Evolutionary conservation across 1,139 yeast genomes (phyloP).

Genomic region (Yamadazyma diospyri): DNA sequence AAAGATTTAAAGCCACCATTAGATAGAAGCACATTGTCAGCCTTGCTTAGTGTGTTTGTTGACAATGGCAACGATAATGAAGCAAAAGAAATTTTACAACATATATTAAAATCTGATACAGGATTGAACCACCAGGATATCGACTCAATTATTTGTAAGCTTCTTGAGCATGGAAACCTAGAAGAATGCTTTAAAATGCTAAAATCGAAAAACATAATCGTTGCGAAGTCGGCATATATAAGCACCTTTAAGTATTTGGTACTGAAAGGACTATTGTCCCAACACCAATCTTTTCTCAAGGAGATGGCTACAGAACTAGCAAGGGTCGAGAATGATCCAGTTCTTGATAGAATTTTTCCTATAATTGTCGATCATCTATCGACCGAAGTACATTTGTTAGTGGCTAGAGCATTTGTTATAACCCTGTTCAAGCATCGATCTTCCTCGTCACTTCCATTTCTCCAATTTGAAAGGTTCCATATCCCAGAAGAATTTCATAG

Average conservation of each 20-base stretch:
- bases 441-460: background rate
- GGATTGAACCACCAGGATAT: constrained; percentile 28
- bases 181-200: constrained; percentile 23
- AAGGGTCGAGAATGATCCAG: constrained; percentile 3
- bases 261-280: background rate
- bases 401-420: constrained; percentile 5
- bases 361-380: constrained; percentile 4
- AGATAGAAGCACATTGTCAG: constrained; percentile 31
- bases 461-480: background rate
- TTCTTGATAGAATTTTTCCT: constrained; percentile 4
- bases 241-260: constrained; percentile 9
- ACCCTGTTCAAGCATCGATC: constrained; percentile 2
- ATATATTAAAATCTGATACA: constrained; percentile 26
- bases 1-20: constrained; percentile 27
- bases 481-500: constrained; percentile 14
- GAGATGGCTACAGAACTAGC: constrained; percentile 5
- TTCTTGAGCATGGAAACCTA: constrained; percentile 23
- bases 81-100: constrained; percentile 28
- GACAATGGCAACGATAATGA: constrained; percentile 24
- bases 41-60: constrained; percentile 30
- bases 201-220: constrained; percentile 16
- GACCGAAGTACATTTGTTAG: background rate
- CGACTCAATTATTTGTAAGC: constrained; percentile 23
- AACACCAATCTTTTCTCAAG: constrained; percentile 2
- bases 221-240: constrained; percentile 26